Evolutionary conservation across 2,329 filamentous ascomycete genomes (phyloP), one percentile per base, ranked within the genome.

Genomic region (Paecilomyces dactylethromorphus): DNA sequence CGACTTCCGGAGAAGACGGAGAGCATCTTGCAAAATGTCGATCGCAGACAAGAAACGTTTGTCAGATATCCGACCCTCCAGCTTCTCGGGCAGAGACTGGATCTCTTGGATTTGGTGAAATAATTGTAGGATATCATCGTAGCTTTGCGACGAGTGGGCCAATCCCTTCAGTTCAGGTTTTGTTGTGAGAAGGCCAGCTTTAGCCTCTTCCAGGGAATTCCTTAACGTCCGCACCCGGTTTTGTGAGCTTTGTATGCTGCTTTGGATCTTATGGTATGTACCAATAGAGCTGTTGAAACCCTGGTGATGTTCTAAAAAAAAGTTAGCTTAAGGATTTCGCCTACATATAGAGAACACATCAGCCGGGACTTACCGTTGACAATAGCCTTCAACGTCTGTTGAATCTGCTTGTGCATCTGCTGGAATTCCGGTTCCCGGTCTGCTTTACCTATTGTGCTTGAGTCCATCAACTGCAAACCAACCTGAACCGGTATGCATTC

Each of bases 201-300:
- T 96, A 52, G 93, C 89, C 57, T 86, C 84, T 13, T 87, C 83
- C 59, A 99, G 80, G n/a, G 91, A 91, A 59, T 92, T 86, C 73
- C 93, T 94, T 62, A 99, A 80, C 12, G 82, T 80, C 59, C 93
- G 86, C 57, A 99, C 91, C 60, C 91, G 87, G 68, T 87, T 87
- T 75, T 99, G 94, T 15, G 92, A 96, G 55, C 85, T 82, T 68
- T 93, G 90, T 64, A 99, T 94, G 75, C 91, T 96, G 56, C 87
- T 86, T 74, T 99, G 94, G 62, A 99, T 99, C 76, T 96, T 97
- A 80, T 99, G 95, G 71, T 97, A 99, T 21, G 93, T 97, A 74
- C 93, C 94, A 63, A 99, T 97, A 55, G 93, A 97, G 74, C 91
- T 96, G 77, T 97, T 99, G 82, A 99, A 99, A 53, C 94, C 95